A percentile compares a stretch with the other conserved stretches of the same genome.
phyloP scores from a whole-genome alignment of 768 basidiomycete species.

The Tephrocybe sp. region DNA sequence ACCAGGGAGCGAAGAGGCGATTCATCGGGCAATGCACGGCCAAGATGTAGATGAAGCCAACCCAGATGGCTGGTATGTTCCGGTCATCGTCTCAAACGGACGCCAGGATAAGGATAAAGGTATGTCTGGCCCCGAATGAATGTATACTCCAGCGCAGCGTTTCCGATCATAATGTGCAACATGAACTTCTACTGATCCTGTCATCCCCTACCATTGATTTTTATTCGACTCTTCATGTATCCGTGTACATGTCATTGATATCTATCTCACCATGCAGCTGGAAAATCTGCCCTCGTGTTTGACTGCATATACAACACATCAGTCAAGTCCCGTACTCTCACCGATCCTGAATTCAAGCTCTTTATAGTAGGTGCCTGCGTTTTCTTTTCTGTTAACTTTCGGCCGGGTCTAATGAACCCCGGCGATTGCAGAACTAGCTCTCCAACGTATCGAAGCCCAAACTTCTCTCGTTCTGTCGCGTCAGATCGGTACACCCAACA shows the following conservation, averaged over 20 bases:
- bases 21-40: constrained; percentile 57
- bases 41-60: constrained; percentile 39
- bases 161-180: constrained; percentile 5
- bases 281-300: constrained; percentile 66
- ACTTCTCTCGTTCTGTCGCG: constrained; percentile 60
- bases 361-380: constrained; percentile 60
- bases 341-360: constrained; percentile 61
- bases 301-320: constrained; percentile 66
- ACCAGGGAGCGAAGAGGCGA: constrained; percentile 51
- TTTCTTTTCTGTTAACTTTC: constrained; percentile 2
- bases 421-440: constrained; percentile 51
- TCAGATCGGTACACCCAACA: constrained; percentile 71
- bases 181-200: constrained; percentile 1
- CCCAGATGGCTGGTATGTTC: constrained; percentile 57
- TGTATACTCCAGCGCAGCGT: neutral
- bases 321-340: constrained; percentile 56
- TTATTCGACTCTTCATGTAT: neutral
- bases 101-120: constrained; percentile 70
- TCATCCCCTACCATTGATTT: constrained; percentile 8
- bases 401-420: neutral
- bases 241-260: constrained; percentile 2
- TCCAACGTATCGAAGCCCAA: constrained; percentile 67
- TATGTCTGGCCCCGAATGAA: constrained; percentile 24
- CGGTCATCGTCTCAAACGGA: constrained; percentile 65
- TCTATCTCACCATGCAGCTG: constrained; percentile 41